Conservation (phyloP, 257 asterid genomes). For the Orobanche coerulescens region DNA sequence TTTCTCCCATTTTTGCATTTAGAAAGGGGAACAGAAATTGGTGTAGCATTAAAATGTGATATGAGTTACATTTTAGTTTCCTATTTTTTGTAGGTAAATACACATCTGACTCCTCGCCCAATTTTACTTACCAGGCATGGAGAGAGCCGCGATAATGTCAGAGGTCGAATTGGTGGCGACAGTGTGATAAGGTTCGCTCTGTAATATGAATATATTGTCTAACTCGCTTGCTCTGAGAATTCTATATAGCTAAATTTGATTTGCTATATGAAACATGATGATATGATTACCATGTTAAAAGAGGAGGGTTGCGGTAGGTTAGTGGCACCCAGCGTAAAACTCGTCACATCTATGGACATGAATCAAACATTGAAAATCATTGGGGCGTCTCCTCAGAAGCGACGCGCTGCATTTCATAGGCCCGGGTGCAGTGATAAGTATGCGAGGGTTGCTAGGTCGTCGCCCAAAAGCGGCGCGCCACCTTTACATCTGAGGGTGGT, state of each 20-base stretch:
- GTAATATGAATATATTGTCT: constrained; percentile 11
- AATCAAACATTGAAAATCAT: no score
- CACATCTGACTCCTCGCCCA: constrained; percentile 98
- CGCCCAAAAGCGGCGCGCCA: no score
- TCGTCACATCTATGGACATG: no score
- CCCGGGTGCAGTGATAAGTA: no score
- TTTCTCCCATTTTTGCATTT: neutral
- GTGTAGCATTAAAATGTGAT: neutral
- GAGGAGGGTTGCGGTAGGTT: no score
- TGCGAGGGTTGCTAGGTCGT: no score
- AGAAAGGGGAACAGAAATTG: neutral
- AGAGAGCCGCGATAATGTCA: constrained; percentile 88
- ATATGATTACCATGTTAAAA: constrained; percentile 9
- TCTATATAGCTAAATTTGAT: neutral
- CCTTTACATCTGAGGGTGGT: no score
- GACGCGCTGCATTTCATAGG: no score
- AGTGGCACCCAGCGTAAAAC: no score
- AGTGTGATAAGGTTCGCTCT: constrained; percentile 66
- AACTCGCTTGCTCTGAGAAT: neutral
- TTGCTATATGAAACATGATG: constrained; percentile 2
- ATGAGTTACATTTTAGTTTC: constrained; percentile 15
- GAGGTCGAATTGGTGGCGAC: constrained; percentile 98
- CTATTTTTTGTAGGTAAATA: constrained; percentile 62
- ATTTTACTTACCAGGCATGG: constrained; percentile 97
- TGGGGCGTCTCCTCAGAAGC: no score